These are phyloP conservation scores for Boletus coccyginus DNA, from an alignment of 768 basidiomycete genomes.

Conservation along the genomic window DNA sequence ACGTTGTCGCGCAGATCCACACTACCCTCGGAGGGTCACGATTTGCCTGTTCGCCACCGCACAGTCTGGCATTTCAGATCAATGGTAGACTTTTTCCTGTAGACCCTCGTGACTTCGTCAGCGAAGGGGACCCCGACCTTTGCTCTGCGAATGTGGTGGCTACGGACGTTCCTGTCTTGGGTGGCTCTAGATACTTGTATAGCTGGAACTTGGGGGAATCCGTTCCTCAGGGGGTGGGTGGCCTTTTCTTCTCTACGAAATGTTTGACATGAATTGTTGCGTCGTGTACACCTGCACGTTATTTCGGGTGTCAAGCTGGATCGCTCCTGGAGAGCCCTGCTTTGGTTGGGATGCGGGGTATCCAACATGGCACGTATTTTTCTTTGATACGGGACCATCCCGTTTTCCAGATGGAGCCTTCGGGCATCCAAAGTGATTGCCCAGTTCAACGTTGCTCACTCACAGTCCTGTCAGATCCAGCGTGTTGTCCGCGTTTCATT, in stretches of 20 bases:
- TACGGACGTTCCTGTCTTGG: conserved; percentile 60
- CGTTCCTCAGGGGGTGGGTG: conserved; percentile 71
- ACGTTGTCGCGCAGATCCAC: conserved; percentile 53
- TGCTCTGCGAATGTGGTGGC: conserved; percentile 56
- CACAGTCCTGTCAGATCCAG: conserved; percentile 33
- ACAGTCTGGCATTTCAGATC: conserved; percentile 65
- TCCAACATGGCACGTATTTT: not conserved
- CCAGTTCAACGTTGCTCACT: conserved; percentile 1
- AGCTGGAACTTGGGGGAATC: conserved; percentile 78
- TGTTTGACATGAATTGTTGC: not conserved
- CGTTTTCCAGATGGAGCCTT: conserved; percentile 9
- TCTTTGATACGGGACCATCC: not conserved
- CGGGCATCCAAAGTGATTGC: conserved; percentile 11
- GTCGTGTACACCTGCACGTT: not conserved
- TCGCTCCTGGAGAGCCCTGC: not conserved
- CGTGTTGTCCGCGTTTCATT: conserved; percentile 65
- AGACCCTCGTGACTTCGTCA: conserved; percentile 70
- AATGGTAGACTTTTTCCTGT: conserved; percentile 68
- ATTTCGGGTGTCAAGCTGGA: not conserved
- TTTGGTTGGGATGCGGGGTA: conserved; percentile 3
- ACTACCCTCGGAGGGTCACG: conserved; percentile 39
- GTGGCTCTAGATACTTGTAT: conserved; percentile 56
- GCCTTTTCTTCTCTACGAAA: not conserved
- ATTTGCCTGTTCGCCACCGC: conserved; percentile 59
- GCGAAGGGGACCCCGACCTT: conserved; percentile 38